phyloP scores from a whole-genome alignment of 2,329 filamentous ascomycete genomes.

The Fusarium penzigii region DNA sequence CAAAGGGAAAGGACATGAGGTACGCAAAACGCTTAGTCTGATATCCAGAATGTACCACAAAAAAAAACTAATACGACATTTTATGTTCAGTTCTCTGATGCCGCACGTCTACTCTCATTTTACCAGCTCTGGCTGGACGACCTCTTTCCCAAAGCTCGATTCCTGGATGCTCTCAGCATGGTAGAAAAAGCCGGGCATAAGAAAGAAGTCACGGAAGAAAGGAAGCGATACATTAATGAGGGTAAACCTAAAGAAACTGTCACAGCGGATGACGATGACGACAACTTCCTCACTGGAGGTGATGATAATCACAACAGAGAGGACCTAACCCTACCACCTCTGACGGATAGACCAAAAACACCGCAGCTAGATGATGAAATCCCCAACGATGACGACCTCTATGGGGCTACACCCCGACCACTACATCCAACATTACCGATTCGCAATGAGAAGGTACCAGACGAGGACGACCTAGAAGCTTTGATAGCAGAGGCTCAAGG shows the following conservation, averaged over 20 bases:
- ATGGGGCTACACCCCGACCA: slow-evolving; percentile 52
- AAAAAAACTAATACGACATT: neutral
- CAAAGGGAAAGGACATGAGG: slow-evolving; percentile 94
- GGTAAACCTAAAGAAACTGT: slow-evolving; percentile 53
- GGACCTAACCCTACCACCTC: slow-evolving; percentile 34
- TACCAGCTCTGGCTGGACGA: slow-evolving; percentile 98
- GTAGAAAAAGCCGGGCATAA: slow-evolving; percentile 93
- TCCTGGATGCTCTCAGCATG: slow-evolving; percentile 84
- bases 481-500: slow-evolving; percentile 52
- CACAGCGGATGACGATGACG: slow-evolving; percentile 33
- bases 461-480: slow-evolving; percentile 55
- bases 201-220: slow-evolving; percentile 71
- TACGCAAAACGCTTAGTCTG: slow-evolving; percentile 33
- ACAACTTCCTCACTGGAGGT: slow-evolving; percentile 12
- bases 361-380: slow-evolving; percentile 26
- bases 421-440: slow-evolving; percentile 23
- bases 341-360: slow-evolving; percentile 38
- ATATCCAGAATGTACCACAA: too few species aligned
- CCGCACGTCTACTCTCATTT: slow-evolving; percentile 77
- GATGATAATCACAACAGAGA: slow-evolving; percentile 26
- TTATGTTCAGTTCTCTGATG: slow-evolving; percentile 71
- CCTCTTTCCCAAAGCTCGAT: slow-evolving; percentile 91
- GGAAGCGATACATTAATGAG: slow-evolving; percentile 84
- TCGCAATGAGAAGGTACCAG: slow-evolving; percentile 29
- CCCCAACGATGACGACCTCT: slow-evolving; percentile 53